Evolutionary conservation across 2,329 filamentous ascomycete species (phyloP), one percentile per base, ranked within the genome.

Genomic region (Cladosporium colombiae): DNA sequence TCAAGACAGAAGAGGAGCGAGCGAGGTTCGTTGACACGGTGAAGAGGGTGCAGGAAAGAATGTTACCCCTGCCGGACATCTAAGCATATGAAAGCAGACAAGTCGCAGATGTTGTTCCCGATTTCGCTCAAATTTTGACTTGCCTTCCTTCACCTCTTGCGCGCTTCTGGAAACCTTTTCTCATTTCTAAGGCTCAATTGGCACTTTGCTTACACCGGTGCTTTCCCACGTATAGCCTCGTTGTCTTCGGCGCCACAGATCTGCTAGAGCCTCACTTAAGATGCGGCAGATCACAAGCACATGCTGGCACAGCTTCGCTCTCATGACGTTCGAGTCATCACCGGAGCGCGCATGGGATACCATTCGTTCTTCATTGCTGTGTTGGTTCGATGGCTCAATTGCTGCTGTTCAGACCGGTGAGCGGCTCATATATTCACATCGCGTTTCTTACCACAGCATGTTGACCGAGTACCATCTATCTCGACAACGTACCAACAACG

Each of bases 1-100:
- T 82, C 70, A 77, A 77, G 60, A 78, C 68, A 2, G 79, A 81
- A 50, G 73, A 72, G 27, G 80, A 82, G 70, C 79, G 79, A 71
- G 72, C 65, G 29, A 69, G 73, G 61, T 82, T 82, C 68, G 66
- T 82, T 59, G 70, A 63, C 0, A 69, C 78, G 70, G 76, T 78
- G 18, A 74, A 70, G 68, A 75, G 76, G 65, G 74, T 78, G 64
- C 79, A 81, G 70, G 71, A 69, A 65, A 74, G 71, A 23, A 70
- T 77, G 70, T 69, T 79, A 49, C 75, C 77, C 40, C 66, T 81
- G 65, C 80, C 80, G 23, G 78, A 79, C 62, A 52, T 70, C 7
- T 70, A 50, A 70, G n/a, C 27, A 11, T 40, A 18, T 29, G 7
- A 4, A 55, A 2, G 16, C 23, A 52, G 49, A 29, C 52, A 29